Evolutionary conservation across 164 flowering plant species (phyloP).

Genomic region (Protea cynaroides): DNA sequence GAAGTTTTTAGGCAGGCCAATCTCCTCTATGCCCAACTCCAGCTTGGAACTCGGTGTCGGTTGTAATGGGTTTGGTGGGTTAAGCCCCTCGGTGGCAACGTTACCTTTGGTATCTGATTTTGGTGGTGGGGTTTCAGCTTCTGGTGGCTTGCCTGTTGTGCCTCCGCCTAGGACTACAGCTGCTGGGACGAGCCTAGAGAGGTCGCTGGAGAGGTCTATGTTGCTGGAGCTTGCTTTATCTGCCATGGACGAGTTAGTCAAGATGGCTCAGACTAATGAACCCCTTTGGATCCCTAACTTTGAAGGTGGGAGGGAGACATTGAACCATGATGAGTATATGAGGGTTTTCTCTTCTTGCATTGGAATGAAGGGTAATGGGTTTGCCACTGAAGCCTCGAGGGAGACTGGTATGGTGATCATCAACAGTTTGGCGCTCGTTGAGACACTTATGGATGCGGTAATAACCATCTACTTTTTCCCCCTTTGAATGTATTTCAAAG

Average conservation of each 20-base stretch:
- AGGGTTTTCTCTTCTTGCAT: slow-evolving; percentile 58
- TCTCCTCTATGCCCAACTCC: slow-evolving; percentile 58
- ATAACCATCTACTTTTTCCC: too few relatives aligned
- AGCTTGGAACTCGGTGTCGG: slow-evolving; percentile 84
- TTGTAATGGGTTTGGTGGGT: slow-evolving; percentile 45
- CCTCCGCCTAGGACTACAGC: slow-evolving; percentile 27
- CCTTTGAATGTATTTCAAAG: too few relatives aligned
- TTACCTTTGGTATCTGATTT: slow-evolving; percentile 49
- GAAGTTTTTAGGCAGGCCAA: slow-evolving; percentile 80
- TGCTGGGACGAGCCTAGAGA: slow-evolving; percentile 35
- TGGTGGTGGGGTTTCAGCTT: slow-evolving; percentile 26
- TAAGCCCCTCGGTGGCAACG: slow-evolving; percentile 31
- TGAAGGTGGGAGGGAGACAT: slow-evolving; percentile 57
- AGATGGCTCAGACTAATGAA: slow-evolving; percentile 74
- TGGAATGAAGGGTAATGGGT: slow-evolving; percentile 76
- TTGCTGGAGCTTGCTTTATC: slow-evolving; percentile 79
- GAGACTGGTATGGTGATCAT: slow-evolving; percentile 83
- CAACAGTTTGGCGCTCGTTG: slow-evolving; percentile 86
- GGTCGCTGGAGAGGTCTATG: slow-evolving; percentile 69
- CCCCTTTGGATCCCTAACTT: slow-evolving; percentile 71
- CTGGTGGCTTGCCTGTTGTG: slow-evolving; percentile 28
- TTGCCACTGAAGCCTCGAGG: slow-evolving; percentile 72
- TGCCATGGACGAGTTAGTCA: slow-evolving; percentile 91
- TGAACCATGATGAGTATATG: slow-evolving; percentile 73
- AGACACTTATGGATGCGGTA: slow-evolving; percentile 89